Conservation (phyloP, 2,329 filamentous ascomycete species). For the Venturia carpophila region DNA sequence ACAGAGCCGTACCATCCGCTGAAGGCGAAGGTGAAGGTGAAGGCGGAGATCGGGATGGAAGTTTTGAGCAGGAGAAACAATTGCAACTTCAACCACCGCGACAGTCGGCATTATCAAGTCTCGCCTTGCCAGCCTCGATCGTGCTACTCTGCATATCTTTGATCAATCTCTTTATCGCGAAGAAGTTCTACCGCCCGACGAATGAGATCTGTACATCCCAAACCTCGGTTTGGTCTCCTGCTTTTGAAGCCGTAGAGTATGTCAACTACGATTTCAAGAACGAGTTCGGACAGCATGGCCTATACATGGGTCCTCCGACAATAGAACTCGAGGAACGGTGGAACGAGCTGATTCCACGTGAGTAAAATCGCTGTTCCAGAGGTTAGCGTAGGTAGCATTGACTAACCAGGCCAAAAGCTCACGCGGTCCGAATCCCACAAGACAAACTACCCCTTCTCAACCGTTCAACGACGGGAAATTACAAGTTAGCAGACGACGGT, state of each 20-base stretch:
- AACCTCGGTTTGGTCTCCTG: slow-evolving; percentile 15
- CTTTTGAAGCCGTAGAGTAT: slow-evolving; percentile 18
- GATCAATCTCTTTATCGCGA: slow-evolving; percentile 9
- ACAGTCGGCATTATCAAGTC: background rate
- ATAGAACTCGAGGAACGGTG: slow-evolving; percentile 19
- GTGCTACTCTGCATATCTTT: background rate
- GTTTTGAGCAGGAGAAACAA: background rate
- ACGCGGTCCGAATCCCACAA: slow-evolving; percentile 15
- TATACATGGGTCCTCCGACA: slow-evolving; percentile 20
- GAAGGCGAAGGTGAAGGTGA: slow-evolving; percentile 2
- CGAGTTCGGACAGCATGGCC: slow-evolving; percentile 16
- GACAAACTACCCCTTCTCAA: slow-evolving; percentile 14
- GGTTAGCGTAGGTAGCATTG: background rate
- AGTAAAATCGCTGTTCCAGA: background rate
- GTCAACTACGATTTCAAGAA: slow-evolving; percentile 20
- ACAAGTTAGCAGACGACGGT: background rate
- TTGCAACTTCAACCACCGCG: background rate
- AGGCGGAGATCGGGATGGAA: background rate
- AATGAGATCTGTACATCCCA: background rate
- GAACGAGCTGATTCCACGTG: slow-evolving; percentile 18
- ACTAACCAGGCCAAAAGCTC: background rate
- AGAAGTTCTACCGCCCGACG: slow-evolving; percentile 1
- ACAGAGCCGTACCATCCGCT: background rate
- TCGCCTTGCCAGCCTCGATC: background rate
- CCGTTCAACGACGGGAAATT: background rate